A percentile compares a stretch with the other conserved stretches of the same genome.
Conservation (phyloP, 2,329 filamentous ascomycete species). For the Cercospora nicotianae region DNA sequence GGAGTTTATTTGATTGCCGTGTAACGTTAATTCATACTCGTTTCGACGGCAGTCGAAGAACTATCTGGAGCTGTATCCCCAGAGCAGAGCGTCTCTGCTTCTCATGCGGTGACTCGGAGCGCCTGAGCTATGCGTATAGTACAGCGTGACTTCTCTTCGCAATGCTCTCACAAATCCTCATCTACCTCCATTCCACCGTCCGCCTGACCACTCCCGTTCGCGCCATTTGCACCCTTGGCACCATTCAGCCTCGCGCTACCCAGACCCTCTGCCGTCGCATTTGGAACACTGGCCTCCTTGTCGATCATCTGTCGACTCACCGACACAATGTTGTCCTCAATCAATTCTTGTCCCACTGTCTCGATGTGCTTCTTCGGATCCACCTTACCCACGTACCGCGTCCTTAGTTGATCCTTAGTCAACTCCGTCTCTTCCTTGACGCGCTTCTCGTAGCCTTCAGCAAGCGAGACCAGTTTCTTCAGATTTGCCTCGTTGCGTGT, state of each 20-base stretch:
- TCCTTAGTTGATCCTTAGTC: constrained; percentile 96
- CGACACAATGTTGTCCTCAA: constrained; percentile 98
- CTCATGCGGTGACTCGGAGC: neutral
- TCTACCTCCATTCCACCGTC: constrained; percentile 29
- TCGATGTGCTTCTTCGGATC: constrained; percentile 99
- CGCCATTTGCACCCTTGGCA: constrained; percentile 14
- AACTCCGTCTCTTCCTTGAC: constrained; percentile 98
- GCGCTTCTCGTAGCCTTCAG: constrained; percentile 96
- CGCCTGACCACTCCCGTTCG: constrained; percentile 17
- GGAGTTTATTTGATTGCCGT: neutral
- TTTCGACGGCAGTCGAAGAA: neutral
- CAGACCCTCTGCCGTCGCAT: constrained; percentile 57
- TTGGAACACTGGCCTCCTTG: constrained; percentile 92
- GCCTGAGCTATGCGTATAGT: constrained; percentile 7
- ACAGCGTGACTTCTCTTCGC: neutral
- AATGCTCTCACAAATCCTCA: constrained; percentile 25
- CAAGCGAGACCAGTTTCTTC: constrained; percentile 81
- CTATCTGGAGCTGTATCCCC: neutral
- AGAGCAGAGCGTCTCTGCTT: neutral
- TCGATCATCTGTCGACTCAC: constrained; percentile 99
- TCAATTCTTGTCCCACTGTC: constrained; percentile 91
- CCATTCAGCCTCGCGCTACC: constrained; percentile 21
- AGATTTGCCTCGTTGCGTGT: constrained; percentile 83
- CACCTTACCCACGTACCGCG: constrained; percentile 96
- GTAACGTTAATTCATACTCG: neutral